phyloP scores from a whole-genome alignment of 495 filamentous ascomycete species.

The Daldinia loculata region DNA sequence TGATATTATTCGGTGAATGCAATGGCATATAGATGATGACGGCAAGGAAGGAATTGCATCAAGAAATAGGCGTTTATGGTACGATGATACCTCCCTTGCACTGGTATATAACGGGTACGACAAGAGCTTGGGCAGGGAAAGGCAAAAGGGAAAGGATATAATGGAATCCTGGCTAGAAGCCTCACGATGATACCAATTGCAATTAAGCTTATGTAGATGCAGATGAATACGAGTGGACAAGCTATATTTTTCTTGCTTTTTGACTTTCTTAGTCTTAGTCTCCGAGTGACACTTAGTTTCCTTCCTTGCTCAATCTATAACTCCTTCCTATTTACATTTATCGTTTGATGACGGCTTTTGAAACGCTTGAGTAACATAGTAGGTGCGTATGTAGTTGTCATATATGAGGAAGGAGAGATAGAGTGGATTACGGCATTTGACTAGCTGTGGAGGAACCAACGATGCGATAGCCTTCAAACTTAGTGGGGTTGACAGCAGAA shows the following conservation, averaged over 20 bases:
- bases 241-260: background rate
- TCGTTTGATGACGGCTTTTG: background rate
- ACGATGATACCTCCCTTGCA: slow-evolving; percentile 31
- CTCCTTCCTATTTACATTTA: too few species aligned
- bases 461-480: background rate
- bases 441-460: background rate
- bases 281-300: background rate
- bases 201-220: slow-evolving; percentile 8
- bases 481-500: background rate
- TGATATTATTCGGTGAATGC: background rate
- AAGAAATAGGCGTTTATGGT: slow-evolving; percentile 34
- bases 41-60: slow-evolving; percentile 22
- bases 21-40: slow-evolving; percentile 3
- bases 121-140: slow-evolving; percentile 8
- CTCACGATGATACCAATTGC: slow-evolving; percentile 33
- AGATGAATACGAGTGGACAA: slow-evolving; percentile 17
- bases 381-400: background rate
- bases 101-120: slow-evolving; percentile 4
- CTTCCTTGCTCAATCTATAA: background rate
- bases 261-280: background rate
- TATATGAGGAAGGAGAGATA: slow-evolving; percentile 1
- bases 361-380: slow-evolving; percentile 5
- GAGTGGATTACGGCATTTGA: background rate
- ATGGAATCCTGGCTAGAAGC: slow-evolving; percentile 33
- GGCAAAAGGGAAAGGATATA: slow-evolving; percentile 11